phyloP scores from a whole-genome alignment of 495 filamentous ascomycete genomes.

The Talaromyces nanjingensis region DNA sequence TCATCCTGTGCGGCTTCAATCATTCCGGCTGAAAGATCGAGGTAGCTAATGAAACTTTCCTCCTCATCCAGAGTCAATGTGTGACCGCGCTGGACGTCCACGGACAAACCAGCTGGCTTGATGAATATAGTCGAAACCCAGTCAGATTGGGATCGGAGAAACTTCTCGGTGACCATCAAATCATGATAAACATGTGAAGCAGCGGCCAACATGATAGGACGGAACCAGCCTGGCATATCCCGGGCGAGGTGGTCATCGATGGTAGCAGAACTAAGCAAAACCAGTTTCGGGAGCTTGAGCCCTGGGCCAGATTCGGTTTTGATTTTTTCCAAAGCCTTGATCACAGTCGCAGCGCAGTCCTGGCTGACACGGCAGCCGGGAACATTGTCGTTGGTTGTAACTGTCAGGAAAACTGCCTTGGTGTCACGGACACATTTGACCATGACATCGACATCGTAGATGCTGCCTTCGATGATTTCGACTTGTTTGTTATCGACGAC shows the following conservation, averaged over 20 bases:
- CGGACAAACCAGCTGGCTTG: slow-evolving; percentile 33
- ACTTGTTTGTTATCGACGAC: slow-evolving; percentile 17
- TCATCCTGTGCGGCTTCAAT: slow-evolving; percentile 36
- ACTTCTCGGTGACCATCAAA: slow-evolving; percentile 24
- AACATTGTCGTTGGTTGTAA: slow-evolving; percentile 30
- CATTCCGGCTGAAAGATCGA: slow-evolving; percentile 42
- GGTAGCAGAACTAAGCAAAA: slow-evolving; percentile 32
- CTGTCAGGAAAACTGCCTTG: slow-evolving; percentile 27
- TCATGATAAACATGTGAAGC: slow-evolving; percentile 31
- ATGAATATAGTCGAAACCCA: slow-evolving; percentile 35
- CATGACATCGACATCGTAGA: slow-evolving; percentile 27
- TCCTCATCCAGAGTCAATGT: slow-evolving; percentile 25
- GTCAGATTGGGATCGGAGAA: slow-evolving; percentile 25
- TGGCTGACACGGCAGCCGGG: slow-evolving; percentile 24
- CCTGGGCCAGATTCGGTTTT: neutral
- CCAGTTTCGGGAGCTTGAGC: slow-evolving; percentile 23
- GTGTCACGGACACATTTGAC: slow-evolving; percentile 21
- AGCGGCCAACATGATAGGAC: slow-evolving; percentile 17
- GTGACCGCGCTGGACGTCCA: slow-evolving; percentile 31
- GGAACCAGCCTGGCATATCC: slow-evolving; percentile 18
- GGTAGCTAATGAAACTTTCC: slow-evolving; percentile 28
- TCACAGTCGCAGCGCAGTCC: slow-evolving; percentile 23
- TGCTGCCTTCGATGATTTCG: slow-evolving; percentile 28
- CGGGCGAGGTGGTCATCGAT: slow-evolving; percentile 25
- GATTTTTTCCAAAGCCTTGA: slow-evolving; percentile 24